Evolutionary conservation across 2,329 filamentous ascomycete species (phyloP), one percentile per base, ranked within the genome.

Genomic region (Furcasterigmium furcatum): DNA sequence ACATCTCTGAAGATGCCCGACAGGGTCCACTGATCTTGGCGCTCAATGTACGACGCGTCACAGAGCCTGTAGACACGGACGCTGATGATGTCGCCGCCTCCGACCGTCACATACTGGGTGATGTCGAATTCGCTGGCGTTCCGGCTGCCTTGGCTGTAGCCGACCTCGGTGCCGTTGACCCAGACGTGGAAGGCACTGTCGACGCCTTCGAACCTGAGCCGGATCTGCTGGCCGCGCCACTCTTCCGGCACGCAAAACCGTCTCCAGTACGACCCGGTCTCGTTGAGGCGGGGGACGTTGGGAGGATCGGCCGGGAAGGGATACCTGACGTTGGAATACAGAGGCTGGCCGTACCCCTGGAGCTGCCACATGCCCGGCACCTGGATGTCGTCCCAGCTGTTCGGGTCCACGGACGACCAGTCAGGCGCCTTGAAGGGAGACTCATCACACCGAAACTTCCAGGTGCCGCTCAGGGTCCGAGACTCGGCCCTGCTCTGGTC

Each of bases 101-200:
- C 57, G 2, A 62, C 39, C 1, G 64, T 59, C 2, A 88, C 64
- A 20, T 72, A 64, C 0, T 65, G 51, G 0, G 84, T 82, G 12
- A 91, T 72, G 52, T 90, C 86, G 50, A 89, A 90, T 52, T 90
- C 87, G 24, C 79, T 79, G 0, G 86, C 80, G 49, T 90, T 89
- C n/a, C 87, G 73, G 8, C 81, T 81, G 2, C 85, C 87, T 57
- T 90, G 85, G 3, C 80, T 81, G 56, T 90, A 90, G 1, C 87
- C 87, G 5, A 88, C 74, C 41, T 83, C 69, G 14, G 69, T 64
- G 0, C 84, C 83, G 54, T 90, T 90, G 3, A 91, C 58, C 76
- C 80, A 89, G 2, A 88, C 69, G 51, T 85, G 81, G 49, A 86
- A 90, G 0, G 85, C 80, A 38, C 82, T 79, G 56, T 90, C 86